Evolutionary conservation across 768 basidiomycete genomes (phyloP).

Genomic region (Suillus placidus): DNA sequence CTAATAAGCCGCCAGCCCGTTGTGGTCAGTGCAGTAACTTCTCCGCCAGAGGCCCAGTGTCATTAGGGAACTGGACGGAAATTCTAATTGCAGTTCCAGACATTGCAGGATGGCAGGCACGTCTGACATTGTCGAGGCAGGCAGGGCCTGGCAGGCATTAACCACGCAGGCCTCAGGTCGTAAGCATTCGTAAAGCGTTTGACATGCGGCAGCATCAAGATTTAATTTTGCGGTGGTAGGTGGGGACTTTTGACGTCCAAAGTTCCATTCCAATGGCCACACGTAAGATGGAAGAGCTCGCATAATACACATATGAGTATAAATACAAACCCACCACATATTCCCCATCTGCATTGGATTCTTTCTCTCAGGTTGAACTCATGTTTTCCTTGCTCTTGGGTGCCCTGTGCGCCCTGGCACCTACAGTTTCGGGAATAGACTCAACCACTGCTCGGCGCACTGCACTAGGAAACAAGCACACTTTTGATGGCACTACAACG

Average conservation of each 20-base stretch:
- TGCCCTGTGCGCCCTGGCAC: conserved; percentile 10
- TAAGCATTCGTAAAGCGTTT: not conserved
- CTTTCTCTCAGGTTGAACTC: conserved; percentile 5
- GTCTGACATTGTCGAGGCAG: not conserved
- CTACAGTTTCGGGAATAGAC: conserved; percentile 6
- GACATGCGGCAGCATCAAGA: not conserved
- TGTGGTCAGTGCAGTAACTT: no score
- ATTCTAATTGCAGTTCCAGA: not conserved
- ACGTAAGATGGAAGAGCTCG: not conserved
- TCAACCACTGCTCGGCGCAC: conserved; percentile 16
- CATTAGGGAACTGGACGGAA: not conserved
- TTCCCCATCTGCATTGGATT: not conserved
- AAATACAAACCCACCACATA: not conserved
- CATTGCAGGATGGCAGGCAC: no score
- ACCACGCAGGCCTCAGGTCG: not conserved
- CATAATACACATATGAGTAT: not conserved
- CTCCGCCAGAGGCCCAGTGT: not conserved
- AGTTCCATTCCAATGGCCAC: not conserved
- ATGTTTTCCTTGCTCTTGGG: conserved; percentile 16
- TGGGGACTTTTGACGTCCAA: not conserved
- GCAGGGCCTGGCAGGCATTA: not conserved
- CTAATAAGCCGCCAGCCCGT: no score
- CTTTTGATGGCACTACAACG: not conserved
- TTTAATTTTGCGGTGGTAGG: not conserved
- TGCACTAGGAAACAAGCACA: not conserved